Evolutionary conservation across 31 red algal species (phyloP).

Genomic region (Asparagopsis taxiformis): DNA sequence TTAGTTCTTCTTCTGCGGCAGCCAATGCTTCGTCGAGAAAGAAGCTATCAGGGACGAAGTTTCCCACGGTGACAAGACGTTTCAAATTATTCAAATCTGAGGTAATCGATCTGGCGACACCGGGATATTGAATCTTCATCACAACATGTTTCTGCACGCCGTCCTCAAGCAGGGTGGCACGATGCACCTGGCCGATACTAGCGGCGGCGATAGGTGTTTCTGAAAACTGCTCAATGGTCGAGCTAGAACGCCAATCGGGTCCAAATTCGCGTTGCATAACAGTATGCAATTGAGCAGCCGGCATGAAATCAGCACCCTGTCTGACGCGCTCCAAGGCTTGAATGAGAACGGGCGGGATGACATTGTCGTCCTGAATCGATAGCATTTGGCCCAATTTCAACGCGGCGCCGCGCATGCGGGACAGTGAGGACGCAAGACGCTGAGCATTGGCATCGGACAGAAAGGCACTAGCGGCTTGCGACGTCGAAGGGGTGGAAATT

Average conservation of each 20-base stretch:
- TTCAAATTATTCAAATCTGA: slow-evolving; percentile 77
- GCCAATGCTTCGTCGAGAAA: too few species aligned
- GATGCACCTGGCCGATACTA: slow-evolving; percentile 86
- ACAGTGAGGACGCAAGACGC: slow-evolving; percentile 60
- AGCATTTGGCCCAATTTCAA: slow-evolving; percentile 90
- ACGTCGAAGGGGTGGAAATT: too few species aligned
- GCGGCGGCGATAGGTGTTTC: slow-evolving; percentile 66
- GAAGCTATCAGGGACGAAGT: too few species aligned
- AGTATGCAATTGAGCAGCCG: slow-evolving; percentile 41
- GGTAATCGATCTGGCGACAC: slow-evolving; percentile 62
- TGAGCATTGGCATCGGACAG: slow-evolving; percentile 68
- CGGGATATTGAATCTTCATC: slow-evolving; percentile 91
- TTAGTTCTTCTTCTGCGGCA: slow-evolving; percentile 62
- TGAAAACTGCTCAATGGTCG: slow-evolving; percentile 53
- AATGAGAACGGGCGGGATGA: slow-evolving; percentile 50
- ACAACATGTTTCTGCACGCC: slow-evolving; percentile 34
- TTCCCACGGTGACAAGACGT: slow-evolving; percentile 49
- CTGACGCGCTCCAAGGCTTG: slow-evolving; percentile 56
- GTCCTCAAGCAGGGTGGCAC: slow-evolving; percentile 10
- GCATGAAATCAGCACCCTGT: slow-evolving; percentile 76
- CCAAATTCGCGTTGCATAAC: slow-evolving; percentile 51
- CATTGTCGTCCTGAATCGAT: slow-evolving; percentile 66
- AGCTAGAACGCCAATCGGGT: slow-evolving; percentile 33
- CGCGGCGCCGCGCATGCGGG: slow-evolving; percentile 81
- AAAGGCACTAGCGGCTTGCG: slow-evolving; percentile 21